These are phyloP conservation scores for Beverwykella pulmonaria DNA, from an alignment of 495 filamentous ascomycete genomes.

Conservation along the genomic window DNA sequence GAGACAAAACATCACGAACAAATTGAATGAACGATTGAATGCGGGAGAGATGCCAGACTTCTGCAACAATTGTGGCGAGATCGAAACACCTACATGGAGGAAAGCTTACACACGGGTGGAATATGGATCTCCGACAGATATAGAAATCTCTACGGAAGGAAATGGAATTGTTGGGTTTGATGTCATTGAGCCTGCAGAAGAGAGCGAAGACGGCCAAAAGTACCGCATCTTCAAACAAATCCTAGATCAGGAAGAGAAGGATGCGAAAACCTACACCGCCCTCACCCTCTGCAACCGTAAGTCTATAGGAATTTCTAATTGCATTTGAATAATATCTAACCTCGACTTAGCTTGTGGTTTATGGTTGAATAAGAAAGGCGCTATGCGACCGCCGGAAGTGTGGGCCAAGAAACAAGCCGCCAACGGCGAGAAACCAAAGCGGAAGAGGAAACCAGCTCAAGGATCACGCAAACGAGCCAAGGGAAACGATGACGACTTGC, in stretches of 20 bases:
- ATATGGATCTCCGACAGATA: slow-evolving; percentile 61
- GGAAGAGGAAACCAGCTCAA: slow-evolving; percentile 36
- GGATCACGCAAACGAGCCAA: slow-evolving; percentile 31
- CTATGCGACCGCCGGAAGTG: slow-evolving; percentile 76
- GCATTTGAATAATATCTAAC: neutral
- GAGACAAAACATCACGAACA: slow-evolving; percentile 59
- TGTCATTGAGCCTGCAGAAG: slow-evolving; percentile 60
- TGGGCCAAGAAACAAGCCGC: slow-evolving; percentile 64
- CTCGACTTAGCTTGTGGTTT: slow-evolving; percentile 68
- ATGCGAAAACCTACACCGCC: slow-evolving; percentile 65
- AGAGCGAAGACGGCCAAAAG: slow-evolving; percentile 56
- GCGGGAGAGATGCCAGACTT: slow-evolving; percentile 78
- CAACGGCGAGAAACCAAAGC: slow-evolving; percentile 43
- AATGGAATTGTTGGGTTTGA: slow-evolving; percentile 66
- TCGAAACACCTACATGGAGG: slow-evolving; percentile 94
- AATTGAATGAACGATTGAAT: slow-evolving; percentile 66
- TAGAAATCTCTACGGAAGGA: slow-evolving; percentile 64
- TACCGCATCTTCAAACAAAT: slow-evolving; percentile 79
- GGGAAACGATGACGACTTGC: slow-evolving; percentile 5
- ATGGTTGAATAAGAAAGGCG: slow-evolving; percentile 85
- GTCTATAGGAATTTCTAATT: neutral
- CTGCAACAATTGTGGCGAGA: slow-evolving; percentile 89
- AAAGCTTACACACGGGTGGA: slow-evolving; percentile 78
- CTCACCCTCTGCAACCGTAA: slow-evolving; percentile 79
- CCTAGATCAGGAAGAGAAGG: slow-evolving; percentile 54